A percentile compares a stretch with the other conserved stretches of the same genome.
phyloP scores from a whole-genome alignment of 116 monocot species.

The Papilionanthe hybrid region DNA sequence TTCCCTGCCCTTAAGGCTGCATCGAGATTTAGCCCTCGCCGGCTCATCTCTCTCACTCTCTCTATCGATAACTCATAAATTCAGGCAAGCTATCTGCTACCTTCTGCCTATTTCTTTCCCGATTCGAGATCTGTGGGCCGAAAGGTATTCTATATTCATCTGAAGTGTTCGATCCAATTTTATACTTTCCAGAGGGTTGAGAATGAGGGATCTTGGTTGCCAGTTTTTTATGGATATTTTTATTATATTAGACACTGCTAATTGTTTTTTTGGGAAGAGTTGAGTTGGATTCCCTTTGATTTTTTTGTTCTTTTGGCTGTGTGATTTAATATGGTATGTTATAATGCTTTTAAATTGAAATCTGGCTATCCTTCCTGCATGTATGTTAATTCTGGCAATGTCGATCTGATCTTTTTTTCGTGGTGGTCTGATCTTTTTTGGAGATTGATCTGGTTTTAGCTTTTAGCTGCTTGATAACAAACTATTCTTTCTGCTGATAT shows the following conservation, averaged over 20 bases:
- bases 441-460: neutral
- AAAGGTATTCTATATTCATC: neutral
- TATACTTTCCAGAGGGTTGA: neutral
- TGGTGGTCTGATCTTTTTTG: neutral
- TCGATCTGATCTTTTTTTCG: neutral
- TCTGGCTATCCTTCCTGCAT: neutral
- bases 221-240: neutral
- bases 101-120: neutral
- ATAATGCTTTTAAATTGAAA: neutral
- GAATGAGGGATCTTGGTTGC: neutral
- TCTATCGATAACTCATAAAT: neutral
- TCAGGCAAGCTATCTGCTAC: neutral
- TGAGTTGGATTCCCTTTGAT: neutral
- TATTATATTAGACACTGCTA: neutral
- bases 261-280: neutral
- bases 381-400: neutral
- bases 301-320: neutral
- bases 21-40: too few species aligned
- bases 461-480: neutral
- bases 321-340: neutral
- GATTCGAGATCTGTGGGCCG: neutral
- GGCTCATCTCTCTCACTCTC: too few species aligned
- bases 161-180: neutral
- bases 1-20: too few species aligned
- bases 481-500: neutral